These are phyloP conservation scores for Brettanomyces sp. DNA, from an alignment of 805 yeast genomes.

Conservation along the genomic window DNA sequence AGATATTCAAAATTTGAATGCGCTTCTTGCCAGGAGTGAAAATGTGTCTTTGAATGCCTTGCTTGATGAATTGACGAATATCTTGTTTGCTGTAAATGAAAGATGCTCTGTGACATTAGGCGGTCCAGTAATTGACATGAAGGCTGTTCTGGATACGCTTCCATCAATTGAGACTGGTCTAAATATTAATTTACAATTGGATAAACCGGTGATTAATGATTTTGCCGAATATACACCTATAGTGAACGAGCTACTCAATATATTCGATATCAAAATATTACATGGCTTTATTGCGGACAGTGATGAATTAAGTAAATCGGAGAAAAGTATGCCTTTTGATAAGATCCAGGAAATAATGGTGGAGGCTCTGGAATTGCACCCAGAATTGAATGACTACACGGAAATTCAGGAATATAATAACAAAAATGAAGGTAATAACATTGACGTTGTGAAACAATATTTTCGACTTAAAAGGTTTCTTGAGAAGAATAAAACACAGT, in stretches of 20 bases:
- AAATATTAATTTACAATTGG: not conserved
- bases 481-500: constrained; percentile 59
- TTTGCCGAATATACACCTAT: constrained; percentile 7
- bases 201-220: not conserved
- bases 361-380: not conserved
- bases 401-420: not conserved
- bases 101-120: constrained; percentile 14
- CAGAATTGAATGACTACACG: not conserved
- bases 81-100: constrained; percentile 19
- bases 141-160: constrained; percentile 40
- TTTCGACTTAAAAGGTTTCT: constrained; percentile 31
- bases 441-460: constrained; percentile 4
- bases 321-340: constrained; percentile 14
- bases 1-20: not conserved
- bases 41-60: constrained; percentile 22
- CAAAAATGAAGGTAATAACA: constrained; percentile 1
- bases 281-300: constrained; percentile 57
- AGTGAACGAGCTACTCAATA: constrained; percentile 13
- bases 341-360: constrained; percentile 22
- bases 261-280: constrained; percentile 32
- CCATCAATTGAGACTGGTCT: constrained; percentile 35
- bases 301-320: not conserved
- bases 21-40: constrained; percentile 6
- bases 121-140: constrained; percentile 9
- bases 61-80: constrained; percentile 40